A percentile compares a stretch with the other conserved stretches of the same genome.
phyloP scores from a whole-genome alignment of 176 grass and related monocot genomes.

The Areca catechu region DNA sequence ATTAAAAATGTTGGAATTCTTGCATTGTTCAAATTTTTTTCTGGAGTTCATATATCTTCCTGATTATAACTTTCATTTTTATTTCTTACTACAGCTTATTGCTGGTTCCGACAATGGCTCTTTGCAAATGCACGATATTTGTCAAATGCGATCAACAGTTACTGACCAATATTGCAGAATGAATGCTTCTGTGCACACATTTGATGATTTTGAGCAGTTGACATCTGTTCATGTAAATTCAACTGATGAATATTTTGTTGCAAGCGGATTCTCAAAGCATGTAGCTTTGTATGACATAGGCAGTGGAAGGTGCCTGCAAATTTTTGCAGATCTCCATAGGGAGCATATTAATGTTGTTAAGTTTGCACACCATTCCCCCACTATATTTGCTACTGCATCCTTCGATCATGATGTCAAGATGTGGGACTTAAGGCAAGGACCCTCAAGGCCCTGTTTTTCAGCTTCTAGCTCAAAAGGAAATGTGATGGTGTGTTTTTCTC shows the following conservation, averaged over 20 bases:
- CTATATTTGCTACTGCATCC: slow-evolving; percentile 22
- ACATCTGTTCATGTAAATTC: slow-evolving; percentile 25
- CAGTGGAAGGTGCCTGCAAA: slow-evolving; percentile 14
- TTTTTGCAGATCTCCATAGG: slow-evolving; percentile 16
- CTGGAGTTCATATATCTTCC: not conserved
- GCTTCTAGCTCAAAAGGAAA: slow-evolving; percentile 18
- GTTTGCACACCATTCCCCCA: slow-evolving; percentile 14
- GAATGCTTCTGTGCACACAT: slow-evolving; percentile 12
- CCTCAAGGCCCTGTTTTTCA: slow-evolving; percentile 19
- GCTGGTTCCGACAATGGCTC: slow-evolving; percentile 18
- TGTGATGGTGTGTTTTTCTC: slow-evolving; percentile 26
- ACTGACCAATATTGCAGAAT: not conserved
- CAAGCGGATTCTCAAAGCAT: slow-evolving; percentile 20
- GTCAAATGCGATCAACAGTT: slow-evolving; percentile 1
- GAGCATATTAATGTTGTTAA: slow-evolving; percentile 26
- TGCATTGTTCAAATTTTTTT: not conserved
- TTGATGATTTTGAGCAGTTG: slow-evolving; percentile 22
- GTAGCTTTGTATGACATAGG: slow-evolving; percentile 16
- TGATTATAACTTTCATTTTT: not conserved
- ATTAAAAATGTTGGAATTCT: not conserved
- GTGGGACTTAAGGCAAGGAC: slow-evolving; percentile 20
- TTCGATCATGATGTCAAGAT: slow-evolving; percentile 19
- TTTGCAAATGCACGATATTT: slow-evolving; percentile 13
- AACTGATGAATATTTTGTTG: slow-evolving; percentile 22
- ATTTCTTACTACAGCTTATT: not conserved